Conservation (phyloP, 306 rosid genomes). For the Sicyos edulis region DNA sequence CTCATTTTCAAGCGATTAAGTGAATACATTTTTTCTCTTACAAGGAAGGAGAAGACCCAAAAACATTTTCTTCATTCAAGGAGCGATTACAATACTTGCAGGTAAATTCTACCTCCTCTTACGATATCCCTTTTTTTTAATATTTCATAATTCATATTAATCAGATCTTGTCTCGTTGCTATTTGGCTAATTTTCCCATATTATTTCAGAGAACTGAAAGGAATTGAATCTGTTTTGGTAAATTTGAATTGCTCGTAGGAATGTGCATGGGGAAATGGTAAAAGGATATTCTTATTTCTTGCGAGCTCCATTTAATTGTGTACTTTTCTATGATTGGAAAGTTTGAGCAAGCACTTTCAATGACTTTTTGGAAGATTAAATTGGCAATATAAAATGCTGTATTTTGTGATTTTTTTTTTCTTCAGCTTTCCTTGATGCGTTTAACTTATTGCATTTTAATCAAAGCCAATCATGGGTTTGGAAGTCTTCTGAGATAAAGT, state of each 20-base stretch:
- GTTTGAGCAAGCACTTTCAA: background rate
- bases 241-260: conserved; percentile 83
- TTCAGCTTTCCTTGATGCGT: background rate
- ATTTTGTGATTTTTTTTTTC: background rate
- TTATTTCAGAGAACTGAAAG: conserved; percentile 68
- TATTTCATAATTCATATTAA: background rate
- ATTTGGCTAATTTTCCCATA: conserved; percentile 17
- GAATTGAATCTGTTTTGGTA: conserved; percentile 72
- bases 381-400: background rate
- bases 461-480: background rate
- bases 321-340: background rate
- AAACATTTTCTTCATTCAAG: conserved; percentile 66
- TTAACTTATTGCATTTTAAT: background rate
- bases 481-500: background rate
- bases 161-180: conserved; percentile 6
- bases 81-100: conserved; percentile 70
- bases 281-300: conserved; percentile 5
- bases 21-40: conserved; percentile 21
- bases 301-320: background rate
- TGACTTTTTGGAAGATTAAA: background rate
- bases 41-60: conserved; percentile 60
- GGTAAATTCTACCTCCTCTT: conserved; percentile 36
- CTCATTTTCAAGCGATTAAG: background rate
- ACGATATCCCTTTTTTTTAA: conserved; percentile 12
- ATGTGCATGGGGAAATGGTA: conserved; percentile 96